A percentile compares a stretch with the other conserved stretches of the same genome.
phyloP scores from a whole-genome alignment of 495 filamentous ascomycete species.

The Hypoxylon cercidicola region DNA sequence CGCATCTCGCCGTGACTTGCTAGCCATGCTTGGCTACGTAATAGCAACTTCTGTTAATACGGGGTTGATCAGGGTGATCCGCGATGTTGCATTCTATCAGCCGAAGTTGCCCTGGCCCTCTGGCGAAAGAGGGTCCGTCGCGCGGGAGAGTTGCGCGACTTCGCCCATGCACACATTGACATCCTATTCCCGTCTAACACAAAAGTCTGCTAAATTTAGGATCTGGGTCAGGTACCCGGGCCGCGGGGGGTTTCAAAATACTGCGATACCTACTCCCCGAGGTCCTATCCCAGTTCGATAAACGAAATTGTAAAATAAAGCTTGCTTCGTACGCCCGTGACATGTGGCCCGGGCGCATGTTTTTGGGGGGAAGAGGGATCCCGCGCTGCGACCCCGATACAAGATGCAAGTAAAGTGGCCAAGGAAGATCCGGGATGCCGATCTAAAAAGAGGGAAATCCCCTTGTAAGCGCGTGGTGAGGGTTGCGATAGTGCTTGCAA shows the following conservation, averaged over 20 bases:
- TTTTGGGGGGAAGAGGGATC: background rate
- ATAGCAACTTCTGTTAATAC: conserved; percentile 17
- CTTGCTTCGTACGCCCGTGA: background rate
- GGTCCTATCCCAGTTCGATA: background rate
- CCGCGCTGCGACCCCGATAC: conserved; percentile 32
- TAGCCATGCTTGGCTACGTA: conserved; percentile 30
- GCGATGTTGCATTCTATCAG: conserved; percentile 3
- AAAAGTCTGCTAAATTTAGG: conserved; percentile 31
- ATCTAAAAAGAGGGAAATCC: background rate
- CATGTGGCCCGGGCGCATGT: too few species aligned
- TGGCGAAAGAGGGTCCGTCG: background rate
- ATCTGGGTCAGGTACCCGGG: background rate
- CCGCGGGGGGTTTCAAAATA: conserved; percentile 15
- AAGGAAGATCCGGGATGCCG: conserved; percentile 17
- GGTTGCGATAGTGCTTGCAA: background rate
- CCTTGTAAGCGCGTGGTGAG: background rate
- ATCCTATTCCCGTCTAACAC: background rate
- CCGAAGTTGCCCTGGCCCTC: conserved; percentile 6
- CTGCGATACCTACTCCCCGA: background rate
- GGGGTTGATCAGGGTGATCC: conserved; percentile 11
- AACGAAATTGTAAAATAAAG: conserved; percentile 1
- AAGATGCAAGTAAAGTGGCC: background rate
- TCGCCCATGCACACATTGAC: conserved; percentile 11
- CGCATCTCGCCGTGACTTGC: conserved; percentile 14
- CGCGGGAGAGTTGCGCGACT: conserved; percentile 13